Conservation (phyloP, 2,329 filamentous ascomycete species). For the Botrytis pseudocinerea region DNA sequence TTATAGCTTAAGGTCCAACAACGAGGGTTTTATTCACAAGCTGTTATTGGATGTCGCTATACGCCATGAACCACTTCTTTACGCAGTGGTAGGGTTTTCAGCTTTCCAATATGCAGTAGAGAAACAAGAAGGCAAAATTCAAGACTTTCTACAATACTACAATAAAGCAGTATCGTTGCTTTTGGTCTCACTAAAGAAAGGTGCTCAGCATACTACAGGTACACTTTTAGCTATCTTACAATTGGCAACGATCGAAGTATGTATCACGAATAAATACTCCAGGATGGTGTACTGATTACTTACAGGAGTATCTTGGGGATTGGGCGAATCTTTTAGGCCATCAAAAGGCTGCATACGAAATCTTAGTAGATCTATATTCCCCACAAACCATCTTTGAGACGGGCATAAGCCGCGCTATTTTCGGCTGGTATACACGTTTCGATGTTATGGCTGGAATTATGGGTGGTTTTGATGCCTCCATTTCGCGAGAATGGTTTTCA, state of each 20-base stretch:
- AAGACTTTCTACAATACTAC: conserved; percentile 85
- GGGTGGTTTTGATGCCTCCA: conserved; percentile 71
- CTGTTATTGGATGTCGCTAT: conserved; percentile 72
- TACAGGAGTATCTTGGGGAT: conserved; percentile 87
- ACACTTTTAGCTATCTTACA: conserved; percentile 88
- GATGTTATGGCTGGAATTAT: conserved; percentile 83
- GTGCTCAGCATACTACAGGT: conserved; percentile 68
- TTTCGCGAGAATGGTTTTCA: conserved; percentile 76
- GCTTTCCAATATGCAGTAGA: conserved; percentile 80
- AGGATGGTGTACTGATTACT: conserved; percentile 25
- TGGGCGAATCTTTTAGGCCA: conserved; percentile 94
- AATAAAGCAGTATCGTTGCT: conserved; percentile 82
- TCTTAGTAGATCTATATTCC: conserved; percentile 76
- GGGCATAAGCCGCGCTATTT: conserved; percentile 68
- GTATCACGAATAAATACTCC: conserved; percentile 28
- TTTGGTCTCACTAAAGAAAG: conserved; percentile 67
- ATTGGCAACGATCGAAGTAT: conserved; percentile 88
- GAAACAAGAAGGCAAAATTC: conserved; percentile 69
- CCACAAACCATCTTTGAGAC: conserved; percentile 73
- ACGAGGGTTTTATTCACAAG: conserved; percentile 70
- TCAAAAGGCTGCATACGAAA: conserved; percentile 82
- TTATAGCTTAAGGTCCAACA: conserved; percentile 74
- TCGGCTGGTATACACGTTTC: conserved; percentile 89
- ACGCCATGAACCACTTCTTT: conserved; percentile 76
- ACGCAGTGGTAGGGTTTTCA: conserved; percentile 84